Percentiles rank a stretch among this genome's conserved stretches.
phyloP scores from a whole-genome alignment of 2,329 filamentous ascomycete genomes.

The Alternaria brassicicola region DNA sequence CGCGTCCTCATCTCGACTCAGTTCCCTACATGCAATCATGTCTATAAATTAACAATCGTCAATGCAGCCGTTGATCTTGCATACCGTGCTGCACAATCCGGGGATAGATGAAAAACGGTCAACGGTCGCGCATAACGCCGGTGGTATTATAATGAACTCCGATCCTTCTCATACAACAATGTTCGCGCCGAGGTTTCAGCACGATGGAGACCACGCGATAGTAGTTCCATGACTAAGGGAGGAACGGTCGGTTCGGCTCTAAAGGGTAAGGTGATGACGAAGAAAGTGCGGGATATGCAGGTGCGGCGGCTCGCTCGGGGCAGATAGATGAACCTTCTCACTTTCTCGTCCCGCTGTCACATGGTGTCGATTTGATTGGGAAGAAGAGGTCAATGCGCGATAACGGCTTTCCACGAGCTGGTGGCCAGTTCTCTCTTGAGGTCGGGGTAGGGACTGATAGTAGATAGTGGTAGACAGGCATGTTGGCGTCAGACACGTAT shows the following conservation, averaged over 20 bases:
- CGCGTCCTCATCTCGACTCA: neutral
- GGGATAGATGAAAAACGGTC: neutral
- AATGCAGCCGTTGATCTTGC: neutral
- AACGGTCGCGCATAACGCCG: neutral
- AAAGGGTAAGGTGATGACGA: neutral
- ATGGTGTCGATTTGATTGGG: neutral
- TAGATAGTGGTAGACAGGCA: conserved; percentile 1
- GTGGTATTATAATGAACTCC: neutral
- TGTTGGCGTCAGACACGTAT: conserved; percentile 2
- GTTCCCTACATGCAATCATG: neutral
- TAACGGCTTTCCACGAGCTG: neutral
- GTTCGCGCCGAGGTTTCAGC: neutral
- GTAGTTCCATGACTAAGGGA: neutral
- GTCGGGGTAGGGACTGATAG: neutral
- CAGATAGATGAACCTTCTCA: neutral
- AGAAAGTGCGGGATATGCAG: neutral
- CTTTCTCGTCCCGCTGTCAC: conserved; percentile 1
- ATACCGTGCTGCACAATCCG: neutral
- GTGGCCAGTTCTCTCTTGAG: neutral
- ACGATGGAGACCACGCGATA: neutral
- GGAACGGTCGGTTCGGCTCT: neutral
- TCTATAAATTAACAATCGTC: conserved; percentile 1
- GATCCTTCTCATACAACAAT: neutral
- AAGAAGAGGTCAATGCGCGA: neutral
- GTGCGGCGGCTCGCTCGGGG: conserved; percentile 2